Conservation (phyloP, 805 yeast species). For the Metahyphopichia silvanorum region DNA sequence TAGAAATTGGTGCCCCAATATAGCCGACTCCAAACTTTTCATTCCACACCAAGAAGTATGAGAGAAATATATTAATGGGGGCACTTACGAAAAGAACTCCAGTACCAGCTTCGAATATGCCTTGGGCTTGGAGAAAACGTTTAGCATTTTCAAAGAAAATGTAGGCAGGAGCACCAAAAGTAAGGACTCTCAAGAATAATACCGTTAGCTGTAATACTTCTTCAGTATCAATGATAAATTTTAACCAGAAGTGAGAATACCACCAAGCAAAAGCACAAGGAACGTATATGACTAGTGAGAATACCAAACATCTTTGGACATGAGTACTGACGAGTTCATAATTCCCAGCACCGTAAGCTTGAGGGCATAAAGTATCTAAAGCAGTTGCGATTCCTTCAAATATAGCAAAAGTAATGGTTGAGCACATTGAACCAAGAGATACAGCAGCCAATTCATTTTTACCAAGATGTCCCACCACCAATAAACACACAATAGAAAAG, state of each 20-base stretch:
- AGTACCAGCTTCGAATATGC: slow-evolving; percentile 46
- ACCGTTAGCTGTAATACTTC: slow-evolving; percentile 34
- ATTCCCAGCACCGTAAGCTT: slow-evolving; percentile 43
- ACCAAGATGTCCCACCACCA: slow-evolving; percentile 45
- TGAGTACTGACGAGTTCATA: slow-evolving; percentile 32
- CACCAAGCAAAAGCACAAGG: slow-evolving; percentile 43
- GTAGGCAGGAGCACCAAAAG: slow-evolving; percentile 41
- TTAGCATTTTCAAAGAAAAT: slow-evolving; percentile 41
- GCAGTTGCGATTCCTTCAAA: slow-evolving; percentile 48
- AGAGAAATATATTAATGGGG: slow-evolving; percentile 36
- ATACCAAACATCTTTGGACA: slow-evolving; percentile 36
- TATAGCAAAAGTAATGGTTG: slow-evolving; percentile 42
- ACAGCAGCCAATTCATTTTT: slow-evolving; percentile 45
- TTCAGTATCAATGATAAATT: slow-evolving; percentile 27
- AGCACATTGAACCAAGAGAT: slow-evolving; percentile 42
- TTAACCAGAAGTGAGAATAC: slow-evolving; percentile 27
- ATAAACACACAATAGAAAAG: slow-evolving; percentile 38
- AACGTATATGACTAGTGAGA: slow-evolving; percentile 30
- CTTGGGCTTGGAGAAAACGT: slow-evolving; percentile 44
- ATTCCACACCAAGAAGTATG: slow-evolving; percentile 44
- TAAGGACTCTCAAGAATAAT: slow-evolving; percentile 30
- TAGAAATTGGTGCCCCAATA: slow-evolving; percentile 42
- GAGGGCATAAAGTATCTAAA: slow-evolving; percentile 43
- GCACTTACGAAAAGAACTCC: slow-evolving; percentile 40
- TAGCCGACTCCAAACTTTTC: slow-evolving; percentile 37